Conservation (phyloP, 2,329 filamentous ascomycete genomes). For the Aspergillus viridinutans region DNA sequence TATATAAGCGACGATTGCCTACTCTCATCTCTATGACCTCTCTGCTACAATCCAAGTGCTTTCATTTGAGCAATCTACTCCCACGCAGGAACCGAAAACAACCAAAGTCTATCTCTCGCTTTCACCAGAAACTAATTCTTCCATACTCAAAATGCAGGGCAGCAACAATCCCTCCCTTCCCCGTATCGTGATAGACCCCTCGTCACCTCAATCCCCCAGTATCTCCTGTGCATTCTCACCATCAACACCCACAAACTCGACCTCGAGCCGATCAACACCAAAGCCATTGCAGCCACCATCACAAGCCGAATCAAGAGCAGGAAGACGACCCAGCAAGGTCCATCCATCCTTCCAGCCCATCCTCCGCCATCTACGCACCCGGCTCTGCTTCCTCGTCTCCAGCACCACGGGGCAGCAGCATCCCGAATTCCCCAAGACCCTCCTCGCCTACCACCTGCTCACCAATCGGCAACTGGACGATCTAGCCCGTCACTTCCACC, state of each 20-base stretch:
- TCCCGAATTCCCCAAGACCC: constrained; percentile 34
- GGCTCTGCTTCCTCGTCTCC: constrained; percentile 35
- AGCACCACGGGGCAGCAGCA: constrained; percentile 33
- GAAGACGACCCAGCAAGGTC: background rate
- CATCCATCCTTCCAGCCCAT: constrained; percentile 9
- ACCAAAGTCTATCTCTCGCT: no score
- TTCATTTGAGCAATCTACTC: background rate
- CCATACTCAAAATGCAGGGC: background rate
- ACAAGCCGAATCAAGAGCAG: background rate
- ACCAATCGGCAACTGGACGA: constrained; percentile 38
- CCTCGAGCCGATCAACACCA: background rate
- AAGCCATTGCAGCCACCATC: background rate
- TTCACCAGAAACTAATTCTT: background rate
- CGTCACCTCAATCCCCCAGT: constrained; percentile 1
- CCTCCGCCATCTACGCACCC: constrained; percentile 27
- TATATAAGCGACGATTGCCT: background rate
- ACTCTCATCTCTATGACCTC: background rate
- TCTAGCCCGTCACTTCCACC: constrained; percentile 42
- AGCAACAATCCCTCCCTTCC: background rate
- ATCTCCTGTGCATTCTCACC: background rate
- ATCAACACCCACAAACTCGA: background rate
- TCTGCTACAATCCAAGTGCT: background rate
- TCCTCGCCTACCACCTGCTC: constrained; percentile 41
- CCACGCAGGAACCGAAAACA: background rate
- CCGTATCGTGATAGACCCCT: background rate